Percentiles rank a stretch among this genome's conserved stretches.
Evolutionary conservation across 1,284 basidiomycete genomes (phyloP).

Genomic region (Leccinum solheimii): DNA sequence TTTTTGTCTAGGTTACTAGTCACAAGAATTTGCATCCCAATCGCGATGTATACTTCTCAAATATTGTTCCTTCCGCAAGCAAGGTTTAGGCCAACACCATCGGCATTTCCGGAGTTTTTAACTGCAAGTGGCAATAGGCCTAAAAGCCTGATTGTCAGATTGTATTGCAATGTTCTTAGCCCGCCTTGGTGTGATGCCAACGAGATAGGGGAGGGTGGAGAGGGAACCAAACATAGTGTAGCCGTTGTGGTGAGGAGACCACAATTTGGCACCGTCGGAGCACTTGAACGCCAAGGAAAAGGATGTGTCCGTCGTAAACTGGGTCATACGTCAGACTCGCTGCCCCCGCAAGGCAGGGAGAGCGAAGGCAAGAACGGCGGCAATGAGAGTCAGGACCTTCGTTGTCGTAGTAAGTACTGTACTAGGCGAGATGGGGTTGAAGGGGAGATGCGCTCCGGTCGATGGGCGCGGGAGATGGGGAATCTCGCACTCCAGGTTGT

Average conservation of each 20-base stretch:
- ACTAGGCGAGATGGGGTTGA: background rate
- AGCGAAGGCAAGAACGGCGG: constrained; percentile 12
- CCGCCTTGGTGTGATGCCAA: constrained; percentile 43
- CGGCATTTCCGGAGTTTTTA: background rate
- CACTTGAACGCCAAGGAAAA: constrained; percentile 44
- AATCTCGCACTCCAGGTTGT: no score
- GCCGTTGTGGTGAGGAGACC: constrained; percentile 43
- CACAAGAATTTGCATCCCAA: no score
- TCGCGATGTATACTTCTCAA: no score
- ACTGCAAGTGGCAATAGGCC: background rate
- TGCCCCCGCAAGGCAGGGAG: constrained; percentile 19
- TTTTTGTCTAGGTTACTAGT: no score
- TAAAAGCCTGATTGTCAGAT: background rate
- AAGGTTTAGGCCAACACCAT: no score
- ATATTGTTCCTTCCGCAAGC: no score
- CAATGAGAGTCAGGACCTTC: constrained; percentile 24
- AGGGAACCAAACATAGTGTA: constrained; percentile 49
- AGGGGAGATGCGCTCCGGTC: background rate
- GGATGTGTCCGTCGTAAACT: constrained; percentile 40
- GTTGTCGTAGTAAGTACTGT: constrained; percentile 9
- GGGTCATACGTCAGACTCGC: constrained; percentile 31
- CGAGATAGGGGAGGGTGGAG: constrained; percentile 52
- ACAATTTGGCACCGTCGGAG: constrained; percentile 41
- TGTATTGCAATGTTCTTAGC: constrained; percentile 21
- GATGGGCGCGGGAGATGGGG: background rate